A percentile compares a stretch with the other conserved stretches of the same genome.
phyloP scores from a whole-genome alignment of 306 rosid species.

The Bauhinia variegata region DNA sequence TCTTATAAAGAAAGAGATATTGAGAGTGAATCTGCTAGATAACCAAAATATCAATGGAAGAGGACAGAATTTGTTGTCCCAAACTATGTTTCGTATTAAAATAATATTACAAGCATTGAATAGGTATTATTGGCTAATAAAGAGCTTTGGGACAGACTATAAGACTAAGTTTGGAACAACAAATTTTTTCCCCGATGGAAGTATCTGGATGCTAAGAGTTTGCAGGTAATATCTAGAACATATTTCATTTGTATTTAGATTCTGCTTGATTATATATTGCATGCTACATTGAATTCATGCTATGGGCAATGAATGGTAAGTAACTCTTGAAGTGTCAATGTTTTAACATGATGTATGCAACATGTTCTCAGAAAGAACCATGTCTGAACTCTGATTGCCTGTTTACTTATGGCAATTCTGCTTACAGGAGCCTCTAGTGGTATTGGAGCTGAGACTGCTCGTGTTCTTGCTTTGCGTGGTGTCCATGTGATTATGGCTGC shows the following conservation, averaged over 20 bases:
- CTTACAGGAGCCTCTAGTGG: slow-evolving; percentile 83
- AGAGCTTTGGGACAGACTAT: too few species aligned
- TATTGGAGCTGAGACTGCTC: slow-evolving; percentile 74
- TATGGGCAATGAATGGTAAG: slow-evolving; percentile 7
- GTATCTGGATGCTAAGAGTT: slow-evolving; percentile 8
- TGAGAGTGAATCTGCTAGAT: neutral
- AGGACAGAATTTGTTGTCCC: too few species aligned
- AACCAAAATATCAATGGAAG: neutral
- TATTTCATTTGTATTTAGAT: neutral
- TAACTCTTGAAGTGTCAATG: neutral
- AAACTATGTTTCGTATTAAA: too few species aligned
- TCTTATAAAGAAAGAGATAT: neutral
- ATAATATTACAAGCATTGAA: too few species aligned
- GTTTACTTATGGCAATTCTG: slow-evolving; percentile 9
- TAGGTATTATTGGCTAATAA: too few species aligned
- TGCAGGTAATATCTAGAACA: slow-evolving; percentile 10
- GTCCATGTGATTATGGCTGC: slow-evolving; percentile 81
- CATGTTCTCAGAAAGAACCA: neutral
- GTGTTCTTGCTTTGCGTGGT: slow-evolving; percentile 89
- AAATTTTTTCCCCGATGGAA: too few species aligned
- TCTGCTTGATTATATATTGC: slow-evolving; percentile 21
- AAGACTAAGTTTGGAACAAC: too few species aligned
- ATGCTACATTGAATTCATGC: too few species aligned
- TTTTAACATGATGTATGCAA: slow-evolving; percentile 23
- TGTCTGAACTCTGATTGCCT: neutral